These are phyloP conservation scores for Blastobotrys parvus DNA, from an alignment of 805 yeast species.

Conservation along the genomic window DNA sequence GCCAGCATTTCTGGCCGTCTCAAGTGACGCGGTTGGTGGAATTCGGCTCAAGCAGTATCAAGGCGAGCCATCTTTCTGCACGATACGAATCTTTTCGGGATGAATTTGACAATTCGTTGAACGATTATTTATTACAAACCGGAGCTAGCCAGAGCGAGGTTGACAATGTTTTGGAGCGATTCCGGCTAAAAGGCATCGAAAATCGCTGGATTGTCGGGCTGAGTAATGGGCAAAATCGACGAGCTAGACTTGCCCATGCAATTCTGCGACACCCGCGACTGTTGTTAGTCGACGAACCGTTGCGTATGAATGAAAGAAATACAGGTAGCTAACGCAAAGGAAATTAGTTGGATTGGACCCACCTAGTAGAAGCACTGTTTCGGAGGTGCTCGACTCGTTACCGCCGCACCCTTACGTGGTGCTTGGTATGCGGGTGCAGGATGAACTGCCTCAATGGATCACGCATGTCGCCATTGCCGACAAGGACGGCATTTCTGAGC, in stretches of 20 bases:
- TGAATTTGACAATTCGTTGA: constrained; percentile 66
- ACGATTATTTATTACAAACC: constrained; percentile 46
- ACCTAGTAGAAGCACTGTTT: constrained; percentile 50
- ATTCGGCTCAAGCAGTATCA: constrained; percentile 38
- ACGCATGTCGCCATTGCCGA: constrained; percentile 60
- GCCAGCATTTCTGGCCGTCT: constrained; percentile 37
- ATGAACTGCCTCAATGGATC: constrained; percentile 71
- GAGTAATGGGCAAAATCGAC: constrained; percentile 88
- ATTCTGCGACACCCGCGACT: constrained; percentile 56
- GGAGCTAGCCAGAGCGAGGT: constrained; percentile 33
- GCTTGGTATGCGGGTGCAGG: constrained; percentile 71
- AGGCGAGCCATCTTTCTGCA: constrained; percentile 71
- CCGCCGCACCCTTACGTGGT: constrained; percentile 49
- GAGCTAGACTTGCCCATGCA: constrained; percentile 80
- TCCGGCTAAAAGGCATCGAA: constrained; percentile 49
- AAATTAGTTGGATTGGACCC: constrained; percentile 70
- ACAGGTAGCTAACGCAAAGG: background rate
- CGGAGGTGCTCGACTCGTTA: constrained; percentile 40
- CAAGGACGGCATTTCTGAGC: constrained; percentile 40
- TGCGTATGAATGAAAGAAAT: constrained; percentile 21
- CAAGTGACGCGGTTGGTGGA: constrained; percentile 37
- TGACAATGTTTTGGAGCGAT: constrained; percentile 36
- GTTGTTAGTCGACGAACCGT: constrained; percentile 82
- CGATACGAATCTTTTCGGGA: constrained; percentile 84
- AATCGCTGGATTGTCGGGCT: constrained; percentile 77